Evolutionary conservation across 257 asterid species (phyloP).

Genomic region (Ophiorrhiza pumila): DNA sequence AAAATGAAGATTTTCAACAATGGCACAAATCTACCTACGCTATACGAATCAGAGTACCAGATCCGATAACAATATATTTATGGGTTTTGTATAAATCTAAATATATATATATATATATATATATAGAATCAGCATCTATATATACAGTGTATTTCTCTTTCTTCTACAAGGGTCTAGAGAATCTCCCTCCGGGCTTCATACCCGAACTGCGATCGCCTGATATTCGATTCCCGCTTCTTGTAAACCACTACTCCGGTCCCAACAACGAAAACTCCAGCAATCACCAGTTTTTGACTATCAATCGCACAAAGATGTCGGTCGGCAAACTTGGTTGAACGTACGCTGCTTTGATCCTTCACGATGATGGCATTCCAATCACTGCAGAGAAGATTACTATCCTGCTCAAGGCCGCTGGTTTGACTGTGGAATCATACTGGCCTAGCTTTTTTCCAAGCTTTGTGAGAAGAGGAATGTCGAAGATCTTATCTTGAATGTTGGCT

Average conservation of each 20-base stretch:
- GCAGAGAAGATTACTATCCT: too few species aligned
- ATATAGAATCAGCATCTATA: conserved; percentile 7
- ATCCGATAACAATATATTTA: neutral
- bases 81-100: neutral
- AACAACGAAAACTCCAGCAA: conserved; percentile 41
- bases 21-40: conserved; percentile 1
- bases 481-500: conserved; percentile 43
- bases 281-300: too few species aligned
- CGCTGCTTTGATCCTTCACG: too few species aligned
- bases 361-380: too few species aligned
- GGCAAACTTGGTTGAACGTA: too few species aligned
- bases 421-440: too few species aligned
- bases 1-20: neutral
- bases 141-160: neutral
- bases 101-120: conserved; percentile 9
- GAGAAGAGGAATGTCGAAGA: conserved; percentile 57
- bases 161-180: conserved; percentile 28
- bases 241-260: conserved; percentile 52
- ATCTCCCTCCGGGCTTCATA: conserved; percentile 45
- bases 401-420: too few species aligned
- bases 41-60: neutral
- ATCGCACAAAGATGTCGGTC: too few species aligned
- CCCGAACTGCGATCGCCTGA: conserved; percentile 61
- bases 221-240: conserved; percentile 67
- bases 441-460: conserved; percentile 53